Percentiles rank a stretch among this genome's conserved stretches.
Evolutionary conservation across 75 land plant species (phyloP).

Genomic region (Selaginella tamariscina): DNA sequence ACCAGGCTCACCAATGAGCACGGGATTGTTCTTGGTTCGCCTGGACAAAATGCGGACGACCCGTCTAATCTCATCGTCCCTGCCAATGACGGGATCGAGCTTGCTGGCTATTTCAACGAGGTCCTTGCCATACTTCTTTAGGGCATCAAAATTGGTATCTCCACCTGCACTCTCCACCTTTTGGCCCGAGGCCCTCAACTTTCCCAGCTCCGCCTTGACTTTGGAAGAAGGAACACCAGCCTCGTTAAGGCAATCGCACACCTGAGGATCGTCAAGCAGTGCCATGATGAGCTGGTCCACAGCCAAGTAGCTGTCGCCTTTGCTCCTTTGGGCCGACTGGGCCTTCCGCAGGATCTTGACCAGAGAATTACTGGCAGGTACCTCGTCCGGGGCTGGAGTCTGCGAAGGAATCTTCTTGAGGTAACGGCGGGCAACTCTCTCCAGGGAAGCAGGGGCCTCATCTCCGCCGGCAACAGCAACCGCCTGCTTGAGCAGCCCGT

Average conservation of each 20-base stretch:
- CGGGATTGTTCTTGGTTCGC: conserved; percentile 94
- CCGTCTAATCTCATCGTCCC: conserved; percentile 86
- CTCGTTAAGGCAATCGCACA: neutral
- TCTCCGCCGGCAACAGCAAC: conserved; percentile 42
- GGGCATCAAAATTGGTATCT: conserved; percentile 73
- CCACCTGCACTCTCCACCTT: conserved; percentile 85
- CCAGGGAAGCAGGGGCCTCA: conserved; percentile 41
- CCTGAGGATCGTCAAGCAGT: conserved; percentile 2
- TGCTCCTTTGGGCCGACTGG: conserved; percentile 60
- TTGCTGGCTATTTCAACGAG: conserved; percentile 89
- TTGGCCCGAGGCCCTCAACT: conserved; percentile 63
- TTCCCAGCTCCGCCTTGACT: conserved; percentile 74
- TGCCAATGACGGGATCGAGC: conserved; percentile 91
- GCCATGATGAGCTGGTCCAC: conserved; percentile 45
- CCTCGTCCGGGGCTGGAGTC: conserved; percentile 72
- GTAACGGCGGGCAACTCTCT: conserved; percentile 47
- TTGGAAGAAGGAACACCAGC: neutral
- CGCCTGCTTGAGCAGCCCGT: conserved; percentile 67
- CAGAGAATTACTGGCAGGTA: conserved; percentile 60
- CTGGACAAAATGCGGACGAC: conserved; percentile 77
- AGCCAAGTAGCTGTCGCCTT: conserved; percentile 76
- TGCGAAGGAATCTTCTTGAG: conserved; percentile 79
- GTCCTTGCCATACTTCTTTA: conserved; percentile 90
- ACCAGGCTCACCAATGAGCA: conserved; percentile 93
- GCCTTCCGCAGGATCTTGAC: conserved; percentile 69